Conservation (phyloP, 208 protist genomes). For the Crithidia expoeki region DNA sequence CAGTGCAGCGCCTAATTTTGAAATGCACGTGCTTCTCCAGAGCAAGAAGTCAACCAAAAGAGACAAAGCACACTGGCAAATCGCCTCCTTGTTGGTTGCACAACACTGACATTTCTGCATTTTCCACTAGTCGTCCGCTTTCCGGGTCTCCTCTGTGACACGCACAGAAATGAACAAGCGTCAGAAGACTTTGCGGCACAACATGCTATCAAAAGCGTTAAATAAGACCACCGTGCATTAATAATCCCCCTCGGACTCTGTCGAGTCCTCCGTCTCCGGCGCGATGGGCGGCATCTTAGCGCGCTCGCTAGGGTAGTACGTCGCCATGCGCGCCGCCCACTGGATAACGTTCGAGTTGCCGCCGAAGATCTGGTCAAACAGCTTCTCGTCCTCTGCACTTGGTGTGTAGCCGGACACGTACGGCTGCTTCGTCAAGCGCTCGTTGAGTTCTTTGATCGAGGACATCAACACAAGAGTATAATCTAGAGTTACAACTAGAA, state of each 20-base stretch:
- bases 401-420: slow-evolving; percentile 70
- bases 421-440: slow-evolving; percentile 56
- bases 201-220: no score
- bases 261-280: slow-evolving; percentile 14
- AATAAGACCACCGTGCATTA: no score
- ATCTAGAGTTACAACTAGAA: not conserved
- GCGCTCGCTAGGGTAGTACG: slow-evolving; percentile 68
- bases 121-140: no score
- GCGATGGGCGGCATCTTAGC: slow-evolving; percentile 32
- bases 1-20: no score
- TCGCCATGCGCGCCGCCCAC: slow-evolving; percentile 74
- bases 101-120: no score
- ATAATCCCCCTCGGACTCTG: slow-evolving; percentile 12
- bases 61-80: no score
- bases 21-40: no score
- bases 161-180: not conserved
- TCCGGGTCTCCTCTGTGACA: no score
- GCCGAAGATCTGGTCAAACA: slow-evolving; percentile 59
- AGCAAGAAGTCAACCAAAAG: no score
- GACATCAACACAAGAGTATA: slow-evolving; percentile 10
- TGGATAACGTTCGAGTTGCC: slow-evolving; percentile 57
- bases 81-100: no score
- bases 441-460: slow-evolving; percentile 63
- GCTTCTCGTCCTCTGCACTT: slow-evolving; percentile 51
- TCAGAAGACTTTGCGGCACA: no score